Evolutionary conservation across 1,284 basidiomycete genomes (phyloP), one percentile per base, ranked within the genome.

Genomic region (Afroboletus lepidellus): DNA sequence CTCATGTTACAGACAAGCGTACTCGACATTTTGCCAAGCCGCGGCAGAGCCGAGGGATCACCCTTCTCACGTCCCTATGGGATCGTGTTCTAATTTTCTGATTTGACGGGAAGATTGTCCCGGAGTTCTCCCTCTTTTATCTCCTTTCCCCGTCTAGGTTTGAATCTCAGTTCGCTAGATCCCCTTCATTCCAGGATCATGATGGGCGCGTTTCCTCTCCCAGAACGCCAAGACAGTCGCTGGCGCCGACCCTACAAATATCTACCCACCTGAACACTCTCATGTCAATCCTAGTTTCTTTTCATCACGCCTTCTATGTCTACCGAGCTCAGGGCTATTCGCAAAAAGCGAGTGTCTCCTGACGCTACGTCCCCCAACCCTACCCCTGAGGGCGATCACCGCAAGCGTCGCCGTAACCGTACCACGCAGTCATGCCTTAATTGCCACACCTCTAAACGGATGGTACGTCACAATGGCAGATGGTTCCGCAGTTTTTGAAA

Each of bases 371-470:
- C 62, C 23, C 46, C 63, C 18, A 58, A 52, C 5, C 50, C 58
- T 41, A 42, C 53, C 23, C 58, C 67, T 46, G 63, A 75, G 47
- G 68, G 73, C 34, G 79, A 80, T 59, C 77, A 80, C 56, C 71
- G 79, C 51, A 81, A 80, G 57, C 70, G 79, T 54, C 79, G 83
- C 56, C 75, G 84, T 45, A 85, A 86, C 63, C 74, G 84, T 30
- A 84, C 83, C 2, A 85, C 83, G 8, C 77, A 84, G 53, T 83
- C 81, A 55, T 86, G 84, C 59, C 71, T 86, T 16, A 83, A 84
- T 41, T 86, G 84, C 58, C 84, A 85, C 63, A 84, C 86, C 33
- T 89, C 90, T 34, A 92, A 92, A 65, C 79, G 90, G 53, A 92
- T 90, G 85, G 89, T 91, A 64, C 54, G 75, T 65, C 20, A n/a